Evolutionary conservation across 2,329 filamentous ascomycete genomes (phyloP).

Genomic region (Chaetomium globosum): DNA sequence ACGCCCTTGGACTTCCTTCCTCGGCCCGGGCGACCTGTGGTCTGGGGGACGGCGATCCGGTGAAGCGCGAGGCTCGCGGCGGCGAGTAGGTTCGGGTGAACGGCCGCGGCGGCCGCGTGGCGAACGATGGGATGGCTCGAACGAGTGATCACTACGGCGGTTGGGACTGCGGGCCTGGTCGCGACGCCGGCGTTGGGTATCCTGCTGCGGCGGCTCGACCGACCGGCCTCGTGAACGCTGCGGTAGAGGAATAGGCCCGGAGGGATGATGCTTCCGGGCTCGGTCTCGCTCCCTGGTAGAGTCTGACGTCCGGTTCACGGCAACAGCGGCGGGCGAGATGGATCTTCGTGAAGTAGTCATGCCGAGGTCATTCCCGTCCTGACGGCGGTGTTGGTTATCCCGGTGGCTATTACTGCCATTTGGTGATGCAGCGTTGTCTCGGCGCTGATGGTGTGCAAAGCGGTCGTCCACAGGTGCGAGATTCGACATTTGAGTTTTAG

Average conservation of each 20-base stretch:
- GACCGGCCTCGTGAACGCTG: constrained; percentile 26
- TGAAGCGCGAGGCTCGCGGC: constrained; percentile 27
- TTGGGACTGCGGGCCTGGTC: constrained; percentile 33
- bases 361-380: constrained; percentile 43
- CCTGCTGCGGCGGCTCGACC: constrained; percentile 27
- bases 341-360: constrained; percentile 42
- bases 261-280: constrained; percentile 39
- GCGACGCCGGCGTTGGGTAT: constrained; percentile 28
- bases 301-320: constrained; percentile 38
- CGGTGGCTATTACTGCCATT: constrained; percentile 45
- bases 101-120: constrained; percentile 32
- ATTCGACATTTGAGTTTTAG: constrained; percentile 34
- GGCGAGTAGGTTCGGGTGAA: constrained; percentile 29
- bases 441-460: constrained; percentile 37
- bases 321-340: constrained; percentile 38
- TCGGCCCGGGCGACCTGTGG: constrained; percentile 19
- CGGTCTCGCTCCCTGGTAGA: constrained; percentile 41
- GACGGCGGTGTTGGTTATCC: constrained; percentile 43
- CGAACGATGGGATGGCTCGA: constrained; percentile 28
- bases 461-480: constrained; percentile 38
- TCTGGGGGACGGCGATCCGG: constrained; percentile 27
- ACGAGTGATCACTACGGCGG: constrained; percentile 25
- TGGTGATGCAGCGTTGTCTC: constrained; percentile 48
- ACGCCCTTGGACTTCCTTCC: constrained; percentile 27
- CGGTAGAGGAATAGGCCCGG: constrained; percentile 16